A percentile compares a stretch with the other conserved stretches of the same genome.
Conservation (phyloP, 768 basidiomycete genomes). For the Macrolepiota dolichaula region DNA sequence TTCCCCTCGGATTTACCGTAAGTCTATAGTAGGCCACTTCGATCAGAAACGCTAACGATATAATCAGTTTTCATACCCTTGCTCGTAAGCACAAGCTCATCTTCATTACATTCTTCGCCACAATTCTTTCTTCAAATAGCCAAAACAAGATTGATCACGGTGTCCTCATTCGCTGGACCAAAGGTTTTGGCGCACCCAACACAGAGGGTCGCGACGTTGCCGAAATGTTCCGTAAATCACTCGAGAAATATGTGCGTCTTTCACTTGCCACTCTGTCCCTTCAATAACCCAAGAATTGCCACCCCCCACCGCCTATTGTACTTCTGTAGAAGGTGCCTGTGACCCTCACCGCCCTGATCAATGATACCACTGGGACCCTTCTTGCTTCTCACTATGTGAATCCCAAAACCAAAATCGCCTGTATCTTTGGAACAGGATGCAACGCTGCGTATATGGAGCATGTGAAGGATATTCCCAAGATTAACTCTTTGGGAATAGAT, state of each 20-base stretch:
- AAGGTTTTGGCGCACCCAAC: slow-evolving; percentile 90
- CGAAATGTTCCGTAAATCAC: slow-evolving; percentile 84
- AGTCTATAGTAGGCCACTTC: slow-evolving; percentile 26
- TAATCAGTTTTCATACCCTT: slow-evolving; percentile 88
- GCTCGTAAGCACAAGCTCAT: slow-evolving; percentile 55
- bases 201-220: slow-evolving; percentile 93
- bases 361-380: slow-evolving; percentile 97
- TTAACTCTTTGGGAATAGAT: slow-evolving; percentile 69
- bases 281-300: not conserved
- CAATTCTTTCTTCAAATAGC: slow-evolving; percentile 33
- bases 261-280: not conserved
- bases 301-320: not conserved
- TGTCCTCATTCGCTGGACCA: slow-evolving; percentile 97
- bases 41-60: slow-evolving; percentile 9
- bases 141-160: slow-evolving; percentile 94
- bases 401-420: slow-evolving; percentile 85
- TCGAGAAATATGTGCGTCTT: slow-evolving; percentile 67
- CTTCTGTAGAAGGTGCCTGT: slow-evolving; percentile 77
- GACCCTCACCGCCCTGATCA: slow-evolving; percentile 83
- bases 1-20: slow-evolving; percentile 94
- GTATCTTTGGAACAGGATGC: slow-evolving; percentile 97
- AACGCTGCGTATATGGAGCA: slow-evolving; percentile 99
- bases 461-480: slow-evolving; percentile 81
- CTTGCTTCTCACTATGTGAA: slow-evolving; percentile 97
- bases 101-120: not conserved